phyloP scores from a whole-genome alignment of 1,284 basidiomycete genomes.

The Puccinia brachypodii region DNA sequence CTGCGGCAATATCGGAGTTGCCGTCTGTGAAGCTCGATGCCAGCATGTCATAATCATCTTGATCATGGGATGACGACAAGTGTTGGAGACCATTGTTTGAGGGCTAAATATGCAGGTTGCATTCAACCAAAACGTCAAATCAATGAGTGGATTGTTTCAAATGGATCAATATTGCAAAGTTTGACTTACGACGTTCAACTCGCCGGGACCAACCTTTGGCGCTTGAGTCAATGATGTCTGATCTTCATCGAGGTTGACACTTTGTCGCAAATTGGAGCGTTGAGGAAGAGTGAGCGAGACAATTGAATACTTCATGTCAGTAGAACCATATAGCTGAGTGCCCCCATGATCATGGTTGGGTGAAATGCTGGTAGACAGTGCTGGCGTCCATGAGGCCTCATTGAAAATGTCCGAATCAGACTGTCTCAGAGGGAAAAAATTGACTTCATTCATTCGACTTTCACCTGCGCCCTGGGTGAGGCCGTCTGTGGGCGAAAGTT shows the following conservation, averaged over 20 bases:
- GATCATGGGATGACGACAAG: constrained; percentile 11
- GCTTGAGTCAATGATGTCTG: not conserved
- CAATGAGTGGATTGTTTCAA: not conserved
- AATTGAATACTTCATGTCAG: not conserved
- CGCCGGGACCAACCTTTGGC: not conserved
- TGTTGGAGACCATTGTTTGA: not conserved
- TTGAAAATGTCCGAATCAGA: constrained; percentile 8
- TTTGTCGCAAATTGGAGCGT: constrained; percentile 7
- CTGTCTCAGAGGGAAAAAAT: constrained; percentile 26
- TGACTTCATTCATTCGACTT: constrained; percentile 18
- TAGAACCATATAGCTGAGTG: not conserved
- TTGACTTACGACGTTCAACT: not conserved
- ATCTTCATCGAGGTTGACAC: constrained; percentile 22
- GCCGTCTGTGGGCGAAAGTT: not conserved
- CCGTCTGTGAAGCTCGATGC: constrained; percentile 23
- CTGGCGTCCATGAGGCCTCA: constrained; percentile 3
- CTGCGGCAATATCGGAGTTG: constrained; percentile 1
- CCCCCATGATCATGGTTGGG: not conserved
- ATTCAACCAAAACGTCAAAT: not conserved
- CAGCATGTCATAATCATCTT: constrained; percentile 43
- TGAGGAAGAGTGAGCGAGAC: constrained; percentile 18
- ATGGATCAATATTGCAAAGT: not conserved
- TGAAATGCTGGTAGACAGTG: constrained; percentile 10
- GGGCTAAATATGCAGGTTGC: not conserved
- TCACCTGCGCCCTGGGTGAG: not conserved